These are phyloP conservation scores for Talaromyces sp. DNA, from an alignment of 2,329 filamentous ascomycete genomes.

Conservation along the genomic window DNA sequence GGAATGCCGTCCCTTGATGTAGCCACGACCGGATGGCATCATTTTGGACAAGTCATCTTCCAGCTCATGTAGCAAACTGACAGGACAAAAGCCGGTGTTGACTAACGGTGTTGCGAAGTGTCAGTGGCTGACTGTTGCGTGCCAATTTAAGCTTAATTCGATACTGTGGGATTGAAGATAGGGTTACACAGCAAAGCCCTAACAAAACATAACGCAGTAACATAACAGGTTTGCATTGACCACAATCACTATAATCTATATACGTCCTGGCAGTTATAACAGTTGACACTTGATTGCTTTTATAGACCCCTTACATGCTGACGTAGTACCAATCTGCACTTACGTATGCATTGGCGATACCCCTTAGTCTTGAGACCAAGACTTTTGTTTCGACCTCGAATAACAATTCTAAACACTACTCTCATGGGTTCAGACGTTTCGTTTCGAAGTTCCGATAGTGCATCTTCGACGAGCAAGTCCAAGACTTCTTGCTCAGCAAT, in stretches of 20 bases:
- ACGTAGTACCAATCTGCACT: no score
- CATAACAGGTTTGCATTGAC: no score
- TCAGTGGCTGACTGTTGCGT: neutral
- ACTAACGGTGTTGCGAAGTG: neutral
- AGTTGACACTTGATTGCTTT: no score
- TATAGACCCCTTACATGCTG: no score
- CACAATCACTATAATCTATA: no score
- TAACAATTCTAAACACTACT: no score
- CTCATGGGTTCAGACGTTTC: no score
- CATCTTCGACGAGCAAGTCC: slow-evolving; percentile 21
- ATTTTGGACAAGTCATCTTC: neutral
- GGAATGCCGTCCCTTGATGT: neutral
- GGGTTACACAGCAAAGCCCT: neutral
- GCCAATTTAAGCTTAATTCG: neutral
- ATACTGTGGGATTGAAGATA: neutral
- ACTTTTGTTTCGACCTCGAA: no score
- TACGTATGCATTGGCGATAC: no score
- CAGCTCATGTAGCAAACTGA: neutral
- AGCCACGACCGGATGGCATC: neutral
- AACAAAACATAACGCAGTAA: no score
- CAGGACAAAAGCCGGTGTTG: neutral
- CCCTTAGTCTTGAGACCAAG: no score
- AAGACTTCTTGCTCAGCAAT: slow-evolving; percentile 30
- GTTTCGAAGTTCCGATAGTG: slow-evolving; percentile 15
- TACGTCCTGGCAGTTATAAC: no score